Base-by-base conservation (phyloP, 768 basidiomycete genomes). In the Tricholoma furcatifolium region DNA sequence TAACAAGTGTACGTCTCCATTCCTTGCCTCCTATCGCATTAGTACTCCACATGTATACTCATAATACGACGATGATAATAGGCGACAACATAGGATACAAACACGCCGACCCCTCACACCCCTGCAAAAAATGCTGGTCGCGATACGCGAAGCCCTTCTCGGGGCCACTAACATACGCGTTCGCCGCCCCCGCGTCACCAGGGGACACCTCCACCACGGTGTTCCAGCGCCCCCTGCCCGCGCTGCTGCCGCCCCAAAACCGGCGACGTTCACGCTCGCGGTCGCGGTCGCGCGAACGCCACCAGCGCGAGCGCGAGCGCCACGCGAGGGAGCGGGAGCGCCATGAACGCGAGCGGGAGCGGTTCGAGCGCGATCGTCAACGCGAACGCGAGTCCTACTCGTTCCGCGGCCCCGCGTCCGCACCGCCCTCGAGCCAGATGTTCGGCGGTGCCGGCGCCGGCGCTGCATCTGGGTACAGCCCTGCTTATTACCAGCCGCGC, bases 81-180 rank as follows among this genome's bases (percentile, higher is more conserved):
- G 90, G 90, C 60, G 72, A 73, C 35, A 92, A 93, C 65, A 81
- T 78, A 0, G 90, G 91, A 2, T 92, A 84, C 69, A 89, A 88
- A 66, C 72, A 78, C 51, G 72, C 70, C 34, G 87, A 91, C 65
- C 87, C 87, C 0, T 63, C 74, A 1, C 72, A 82, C 51, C 86
- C 89, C 6, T 91, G 91, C 62, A 73, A 75, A 53, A 80, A 78
- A 51, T 93, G 91, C 70, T 93, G 90, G 91, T 70, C 76, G 6
- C 84, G 83, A 58, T 85, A 85, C 66, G 75, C 77, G 0, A 82
- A 79, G 57, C 72, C 77, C 0, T 92, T 83, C 66, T 62, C 72
- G 0, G 86, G 86, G 2, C 79, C 86, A 4, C 67, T 91, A 14
- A 71, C 75, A 0, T 84, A 83, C 60, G 76, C 75, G 57, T 74